A percentile compares a stretch with the other conserved stretches of the same genome.
These are phyloP conservation scores for Mallotus repandus DNA, from an alignment of 441 rosid species.

Conservation along the genomic window DNA sequence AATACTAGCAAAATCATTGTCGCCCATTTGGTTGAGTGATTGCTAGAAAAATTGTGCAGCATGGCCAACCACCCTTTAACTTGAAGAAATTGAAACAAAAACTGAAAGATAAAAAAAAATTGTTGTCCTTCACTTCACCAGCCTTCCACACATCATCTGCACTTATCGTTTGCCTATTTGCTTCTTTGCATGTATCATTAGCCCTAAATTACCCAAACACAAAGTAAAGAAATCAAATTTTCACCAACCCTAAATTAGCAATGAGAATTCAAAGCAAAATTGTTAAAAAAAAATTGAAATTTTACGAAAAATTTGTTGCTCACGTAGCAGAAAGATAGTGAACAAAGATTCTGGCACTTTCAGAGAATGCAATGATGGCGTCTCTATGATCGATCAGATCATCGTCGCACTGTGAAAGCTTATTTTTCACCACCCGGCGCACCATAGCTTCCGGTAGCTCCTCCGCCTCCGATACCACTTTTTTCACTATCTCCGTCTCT, in stretches of 20 bases:
- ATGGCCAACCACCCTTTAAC: not conserved
- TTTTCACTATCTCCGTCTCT: constrained; percentile 40
- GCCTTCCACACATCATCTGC: too few relatives aligned
- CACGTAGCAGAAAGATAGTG: constrained; percentile 95
- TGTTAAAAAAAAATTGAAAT: too few relatives aligned
- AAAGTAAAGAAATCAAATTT: too few relatives aligned
- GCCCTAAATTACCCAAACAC: too few relatives aligned
- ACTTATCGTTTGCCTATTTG: too few relatives aligned
- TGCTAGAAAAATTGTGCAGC: not conserved
- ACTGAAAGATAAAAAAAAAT: not conserved
- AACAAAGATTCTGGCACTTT: constrained; percentile 91
- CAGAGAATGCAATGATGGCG: constrained; percentile 79
- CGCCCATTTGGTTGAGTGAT: too few relatives aligned
- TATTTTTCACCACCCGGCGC: constrained; percentile 85
- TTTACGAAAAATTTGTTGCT: not conserved
- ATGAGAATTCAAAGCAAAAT: too few relatives aligned
- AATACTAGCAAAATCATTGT: too few relatives aligned
- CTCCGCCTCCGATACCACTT: constrained; percentile 58
- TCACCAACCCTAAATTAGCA: too few relatives aligned
- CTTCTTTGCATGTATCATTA: too few relatives aligned
- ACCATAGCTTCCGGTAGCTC: constrained; percentile 85
- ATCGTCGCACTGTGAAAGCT: constrained; percentile 63
- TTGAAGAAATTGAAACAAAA: not conserved
- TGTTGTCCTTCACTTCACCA: not conserved
- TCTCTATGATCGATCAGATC: constrained; percentile 75